phyloP scores from a whole-genome alignment of 1,284 basidiomycete species.

The Trichosporon asahii region DNA sequence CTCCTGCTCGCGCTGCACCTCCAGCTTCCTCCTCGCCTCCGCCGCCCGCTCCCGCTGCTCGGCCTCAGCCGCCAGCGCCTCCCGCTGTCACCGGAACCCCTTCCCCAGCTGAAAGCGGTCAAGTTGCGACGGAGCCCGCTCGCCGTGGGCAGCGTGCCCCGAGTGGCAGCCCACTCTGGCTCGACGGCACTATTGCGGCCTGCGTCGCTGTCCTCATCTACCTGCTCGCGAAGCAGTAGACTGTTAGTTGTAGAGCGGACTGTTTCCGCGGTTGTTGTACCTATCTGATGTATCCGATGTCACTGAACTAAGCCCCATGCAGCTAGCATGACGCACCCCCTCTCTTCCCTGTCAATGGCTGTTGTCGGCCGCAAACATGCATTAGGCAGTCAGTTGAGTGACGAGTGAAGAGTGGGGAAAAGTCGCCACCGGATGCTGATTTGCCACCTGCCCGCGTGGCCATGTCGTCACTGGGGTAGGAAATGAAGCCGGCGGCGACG shows the following conservation, averaged over 20 bases:
- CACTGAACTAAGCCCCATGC: no score
- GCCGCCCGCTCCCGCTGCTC: conserved; percentile 1
- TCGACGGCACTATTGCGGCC: conserved; percentile 22
- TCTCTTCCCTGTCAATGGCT: not conserved
- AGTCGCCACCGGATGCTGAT: not conserved
- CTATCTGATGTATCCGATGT: not conserved
- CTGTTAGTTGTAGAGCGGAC: not conserved
- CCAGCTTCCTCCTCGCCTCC: not conserved
- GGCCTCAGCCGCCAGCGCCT: not conserved
- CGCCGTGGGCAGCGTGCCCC: not conserved
- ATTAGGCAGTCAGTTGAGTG: not conserved
- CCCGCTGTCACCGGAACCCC: not conserved
- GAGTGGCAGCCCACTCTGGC: conserved; percentile 18
- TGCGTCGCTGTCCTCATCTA: conserved; percentile 44
- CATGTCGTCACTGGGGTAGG: not conserved
- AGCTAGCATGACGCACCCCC: not conserved
- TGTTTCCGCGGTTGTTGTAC: not conserved
- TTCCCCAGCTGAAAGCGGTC: not conserved
- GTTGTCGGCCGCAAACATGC: not conserved
- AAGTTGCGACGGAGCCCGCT: not conserved
- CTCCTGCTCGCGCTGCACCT: not conserved
- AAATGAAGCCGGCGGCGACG: not conserved
- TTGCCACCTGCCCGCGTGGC: not conserved
- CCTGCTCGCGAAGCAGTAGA: conserved; percentile 14
- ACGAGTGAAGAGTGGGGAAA: not conserved